Conservation (phyloP, 73 alveolate genomes). For the Symbiodinium pilosum region DNA sequence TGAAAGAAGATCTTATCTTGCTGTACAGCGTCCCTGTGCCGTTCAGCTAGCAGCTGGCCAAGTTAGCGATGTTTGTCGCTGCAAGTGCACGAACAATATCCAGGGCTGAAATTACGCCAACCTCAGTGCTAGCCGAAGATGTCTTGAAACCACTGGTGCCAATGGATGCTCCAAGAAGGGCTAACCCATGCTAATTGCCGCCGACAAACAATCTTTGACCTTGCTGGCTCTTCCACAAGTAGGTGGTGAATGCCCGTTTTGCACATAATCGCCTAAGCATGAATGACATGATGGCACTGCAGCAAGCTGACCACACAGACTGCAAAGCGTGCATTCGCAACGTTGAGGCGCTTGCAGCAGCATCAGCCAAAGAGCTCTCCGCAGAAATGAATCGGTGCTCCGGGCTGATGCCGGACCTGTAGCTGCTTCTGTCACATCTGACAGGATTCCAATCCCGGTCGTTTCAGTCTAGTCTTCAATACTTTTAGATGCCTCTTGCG, state of each 20-base stretch:
- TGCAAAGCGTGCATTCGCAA: neutral
- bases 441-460: too few species aligned
- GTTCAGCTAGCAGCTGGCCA: neutral
- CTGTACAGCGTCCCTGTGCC: too few species aligned
- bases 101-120: slow-evolving; percentile 70
- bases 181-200: neutral
- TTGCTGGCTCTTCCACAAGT: slow-evolving; percentile 70
- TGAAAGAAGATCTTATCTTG: too few species aligned
- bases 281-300: neutral
- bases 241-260: slow-evolving; percentile 64
- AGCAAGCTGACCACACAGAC: neutral
- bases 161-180: neutral
- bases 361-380: slow-evolving; percentile 44
- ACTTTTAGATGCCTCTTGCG: too few species aligned
- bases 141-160: neutral
- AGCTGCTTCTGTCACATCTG: neutral
- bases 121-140: neutral
- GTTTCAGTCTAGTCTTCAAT: too few species aligned
- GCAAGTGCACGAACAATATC: slow-evolving; percentile 75
- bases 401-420: slow-evolving; percentile 79
- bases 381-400: slow-evolving; percentile 55
- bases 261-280: slow-evolving; percentile 53
- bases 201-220: slow-evolving; percentile 50
- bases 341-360: neutral
- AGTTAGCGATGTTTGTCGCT: neutral